phyloP scores from a whole-genome alignment of 805 yeast species.

The Saturnispora besseyi region DNA sequence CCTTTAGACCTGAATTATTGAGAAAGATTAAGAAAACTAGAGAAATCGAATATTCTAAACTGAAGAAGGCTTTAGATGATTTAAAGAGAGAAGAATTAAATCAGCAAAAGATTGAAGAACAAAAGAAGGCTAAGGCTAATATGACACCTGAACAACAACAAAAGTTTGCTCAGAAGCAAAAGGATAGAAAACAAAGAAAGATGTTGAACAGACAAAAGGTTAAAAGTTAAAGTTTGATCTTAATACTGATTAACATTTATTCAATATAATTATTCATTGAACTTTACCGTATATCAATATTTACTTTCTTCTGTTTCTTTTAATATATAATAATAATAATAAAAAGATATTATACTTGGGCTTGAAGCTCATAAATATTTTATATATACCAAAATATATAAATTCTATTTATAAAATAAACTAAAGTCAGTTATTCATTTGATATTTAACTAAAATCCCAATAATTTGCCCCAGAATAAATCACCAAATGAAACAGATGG shows the following conservation, averaged over 20 bases:
- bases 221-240: constrained; percentile 17
- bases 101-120: constrained; percentile 61
- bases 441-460: not conserved
- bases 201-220: constrained; percentile 52
- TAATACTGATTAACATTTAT: too few relatives aligned
- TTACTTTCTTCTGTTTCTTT: not conserved
- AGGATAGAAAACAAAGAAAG: constrained; percentile 76
- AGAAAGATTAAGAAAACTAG: constrained; percentile 74
- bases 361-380: too few relatives aligned
- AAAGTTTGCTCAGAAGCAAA: constrained; percentile 67
- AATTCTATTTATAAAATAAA: too few relatives aligned
- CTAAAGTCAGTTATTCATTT: not conserved
- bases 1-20: constrained; percentile 64
- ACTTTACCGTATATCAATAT: not conserved
- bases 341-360: not conserved
- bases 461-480: constrained; percentile 7
- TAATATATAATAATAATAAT: not conserved
- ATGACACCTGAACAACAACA: constrained; percentile 72
- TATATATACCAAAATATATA: too few relatives aligned
- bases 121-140: constrained; percentile 54
- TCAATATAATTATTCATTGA: too few relatives aligned
- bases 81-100: constrained; percentile 58
- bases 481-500: constrained; percentile 4
- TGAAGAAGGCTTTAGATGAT: constrained; percentile 60
- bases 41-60: constrained; percentile 59